These are phyloP conservation scores for Avena sativa DNA, from an alignment of 176 grass and related monocot genomes.

Conservation along the genomic window DNA sequence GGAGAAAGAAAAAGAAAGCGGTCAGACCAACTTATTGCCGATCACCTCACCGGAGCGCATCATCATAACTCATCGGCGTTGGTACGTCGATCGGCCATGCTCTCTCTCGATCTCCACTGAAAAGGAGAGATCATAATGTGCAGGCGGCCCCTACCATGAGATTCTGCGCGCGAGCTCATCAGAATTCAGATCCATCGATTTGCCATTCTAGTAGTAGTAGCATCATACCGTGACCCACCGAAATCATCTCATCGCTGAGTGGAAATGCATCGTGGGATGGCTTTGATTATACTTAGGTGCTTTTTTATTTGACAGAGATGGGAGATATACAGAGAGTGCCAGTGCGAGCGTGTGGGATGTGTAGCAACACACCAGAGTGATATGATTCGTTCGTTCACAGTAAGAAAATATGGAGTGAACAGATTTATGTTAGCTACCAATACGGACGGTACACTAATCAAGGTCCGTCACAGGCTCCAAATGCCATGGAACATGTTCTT, in stretches of 20 bases:
- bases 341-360: background rate
- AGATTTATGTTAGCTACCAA: slow-evolving; percentile 45
- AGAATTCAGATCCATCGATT: background rate
- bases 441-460: background rate
- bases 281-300: background rate
- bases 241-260: slow-evolving; percentile 9
- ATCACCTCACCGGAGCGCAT: slow-evolving; percentile 12
- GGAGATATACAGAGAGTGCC: slow-evolving; percentile 35
- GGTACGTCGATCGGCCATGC: slow-evolving; percentile 7
- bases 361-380: background rate
- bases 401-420: slow-evolving; percentile 48
- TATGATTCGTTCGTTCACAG: slow-evolving; percentile 48
- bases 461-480: slow-evolving; percentile 57
- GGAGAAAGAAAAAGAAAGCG: background rate
- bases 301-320: slow-evolving; percentile 25
- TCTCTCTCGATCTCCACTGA: slow-evolving; percentile 17
- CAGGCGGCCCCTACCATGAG: slow-evolving; percentile 30
- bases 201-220: slow-evolving; percentile 7
- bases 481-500: slow-evolving; percentile 82
- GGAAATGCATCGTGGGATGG: background rate
- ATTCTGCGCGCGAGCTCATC: background rate
- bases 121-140: slow-evolving; percentile 21
- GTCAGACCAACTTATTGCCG: slow-evolving; percentile 46
- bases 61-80: slow-evolving; percentile 34
- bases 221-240: background rate